phyloP scores from a whole-genome alignment of 441 rosid species.

The Eutrema salsugineum region DNA sequence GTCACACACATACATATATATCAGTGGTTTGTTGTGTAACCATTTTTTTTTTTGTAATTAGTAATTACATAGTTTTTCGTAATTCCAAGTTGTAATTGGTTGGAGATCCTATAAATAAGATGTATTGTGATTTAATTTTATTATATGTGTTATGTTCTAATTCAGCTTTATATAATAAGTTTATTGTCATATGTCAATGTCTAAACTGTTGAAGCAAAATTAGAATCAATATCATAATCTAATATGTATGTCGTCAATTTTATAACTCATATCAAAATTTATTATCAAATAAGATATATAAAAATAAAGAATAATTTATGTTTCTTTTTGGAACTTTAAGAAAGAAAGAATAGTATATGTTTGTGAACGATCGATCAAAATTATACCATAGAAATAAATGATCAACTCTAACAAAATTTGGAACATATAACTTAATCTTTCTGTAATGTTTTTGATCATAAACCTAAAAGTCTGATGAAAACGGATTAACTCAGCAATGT shows the following conservation, averaged over 20 bases:
- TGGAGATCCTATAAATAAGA: neutral
- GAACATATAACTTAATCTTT: neutral
- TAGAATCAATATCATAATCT: no score
- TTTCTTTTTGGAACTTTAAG: no score
- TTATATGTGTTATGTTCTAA: no score
- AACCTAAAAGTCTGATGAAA: neutral
- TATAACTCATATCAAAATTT: no score
- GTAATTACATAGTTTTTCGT: neutral
- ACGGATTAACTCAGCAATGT: neutral
- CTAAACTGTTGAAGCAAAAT: no score
- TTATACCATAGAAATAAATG: neutral
- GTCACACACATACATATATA: neutral
- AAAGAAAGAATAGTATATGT: neutral
- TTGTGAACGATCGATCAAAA: neutral
- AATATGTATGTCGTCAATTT: no score
- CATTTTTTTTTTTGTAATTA: neutral
- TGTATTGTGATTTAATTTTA: neutral
- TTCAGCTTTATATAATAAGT: no score
- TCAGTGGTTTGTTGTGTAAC: neutral
- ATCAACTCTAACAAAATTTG: neutral
- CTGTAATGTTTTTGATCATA: neutral
- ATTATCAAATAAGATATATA: no score
- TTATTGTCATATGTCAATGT: no score
- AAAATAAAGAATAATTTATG: no score
- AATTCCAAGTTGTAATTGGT: conserved; percentile 15